phyloP scores from a whole-genome alignment of 2,329 filamentous ascomycete genomes.

The Didymosphaeria variabile region DNA sequence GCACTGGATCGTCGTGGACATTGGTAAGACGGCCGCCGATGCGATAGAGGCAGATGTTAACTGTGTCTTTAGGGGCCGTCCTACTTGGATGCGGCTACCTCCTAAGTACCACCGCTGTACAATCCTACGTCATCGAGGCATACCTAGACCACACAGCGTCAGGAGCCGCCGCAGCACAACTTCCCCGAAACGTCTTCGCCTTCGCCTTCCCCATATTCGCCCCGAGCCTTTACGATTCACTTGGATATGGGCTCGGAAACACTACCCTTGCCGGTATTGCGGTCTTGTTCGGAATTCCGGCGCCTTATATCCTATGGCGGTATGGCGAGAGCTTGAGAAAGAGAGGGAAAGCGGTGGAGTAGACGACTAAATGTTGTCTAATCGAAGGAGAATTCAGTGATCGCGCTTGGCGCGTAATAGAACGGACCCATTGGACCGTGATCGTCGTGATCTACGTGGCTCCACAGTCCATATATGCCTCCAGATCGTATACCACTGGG shows the following conservation, averaged over 20 bases:
- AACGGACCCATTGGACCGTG: slow-evolving; percentile 30
- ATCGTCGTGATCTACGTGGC: slow-evolving; percentile 31
- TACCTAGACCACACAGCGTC: slow-evolving; percentile 67
- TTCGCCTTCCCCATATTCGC: slow-evolving; percentile 50
- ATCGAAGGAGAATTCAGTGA: slow-evolving; percentile 14
- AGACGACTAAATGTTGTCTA: background rate
- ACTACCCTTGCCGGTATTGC: slow-evolving; percentile 35
- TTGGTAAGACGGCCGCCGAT: slow-evolving; percentile 48
- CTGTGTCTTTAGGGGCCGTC: slow-evolving; percentile 35
- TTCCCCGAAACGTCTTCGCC: slow-evolving; percentile 29
- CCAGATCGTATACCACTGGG: slow-evolving; percentile 34
- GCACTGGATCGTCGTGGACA: slow-evolving; percentile 63
- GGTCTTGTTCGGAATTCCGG: slow-evolving; percentile 46
- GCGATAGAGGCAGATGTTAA: background rate
- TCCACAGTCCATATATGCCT: slow-evolving; percentile 36
- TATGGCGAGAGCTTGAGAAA: slow-evolving; percentile 56
- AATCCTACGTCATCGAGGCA: slow-evolving; percentile 69
- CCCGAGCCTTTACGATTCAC: slow-evolving; percentile 38
- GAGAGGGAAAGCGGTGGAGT: slow-evolving; percentile 29
- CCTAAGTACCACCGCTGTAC: slow-evolving; percentile 49
- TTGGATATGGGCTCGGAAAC: slow-evolving; percentile 49
- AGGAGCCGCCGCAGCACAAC: slow-evolving; percentile 58
- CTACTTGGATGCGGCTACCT: slow-evolving; percentile 54
- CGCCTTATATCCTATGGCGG: slow-evolving; percentile 57
- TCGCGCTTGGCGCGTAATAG: slow-evolving; percentile 23